Percentiles rank a stretch among this genome's conserved stretches.
Conservation (phyloP, 208 protist genomes). For the Leishmania tropica region DNA sequence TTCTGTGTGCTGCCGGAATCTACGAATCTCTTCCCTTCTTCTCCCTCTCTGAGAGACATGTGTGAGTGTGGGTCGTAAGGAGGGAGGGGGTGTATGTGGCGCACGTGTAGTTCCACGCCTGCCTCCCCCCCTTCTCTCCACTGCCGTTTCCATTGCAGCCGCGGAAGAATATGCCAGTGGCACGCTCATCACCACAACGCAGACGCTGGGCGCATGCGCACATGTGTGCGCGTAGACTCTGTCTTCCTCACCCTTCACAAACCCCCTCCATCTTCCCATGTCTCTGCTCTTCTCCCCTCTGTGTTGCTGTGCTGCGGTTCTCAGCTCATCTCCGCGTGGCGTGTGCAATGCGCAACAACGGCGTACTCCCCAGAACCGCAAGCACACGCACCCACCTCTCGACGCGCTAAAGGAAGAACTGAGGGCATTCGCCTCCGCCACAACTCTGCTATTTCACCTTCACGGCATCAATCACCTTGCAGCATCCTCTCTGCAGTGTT, state of each 20-base stretch:
- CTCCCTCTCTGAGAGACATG: background rate
- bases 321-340: background rate
- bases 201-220: background rate
- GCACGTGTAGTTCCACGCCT: background rate
- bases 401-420: background rate
- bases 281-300: background rate
- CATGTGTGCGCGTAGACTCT: background rate
- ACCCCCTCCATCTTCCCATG: background rate
- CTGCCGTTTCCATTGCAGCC: background rate
- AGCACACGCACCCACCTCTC: background rate
- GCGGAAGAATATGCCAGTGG: background rate
- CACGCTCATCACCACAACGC: background rate
- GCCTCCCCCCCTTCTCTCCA: background rate
- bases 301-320: background rate
- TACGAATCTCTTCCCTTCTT: background rate
- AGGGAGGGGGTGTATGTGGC: background rate
- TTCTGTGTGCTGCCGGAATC: background rate
- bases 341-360: background rate
- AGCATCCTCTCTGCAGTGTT: slow-evolving; percentile 4
- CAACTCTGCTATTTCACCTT: background rate
- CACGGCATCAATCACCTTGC: background rate
- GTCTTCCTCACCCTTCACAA: background rate
- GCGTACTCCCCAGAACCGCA: background rate
- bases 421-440: background rate
- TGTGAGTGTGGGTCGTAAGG: background rate